Conservation (phyloP, 2,329 filamentous ascomycete species). For the Drechslerella dactyloides region DNA sequence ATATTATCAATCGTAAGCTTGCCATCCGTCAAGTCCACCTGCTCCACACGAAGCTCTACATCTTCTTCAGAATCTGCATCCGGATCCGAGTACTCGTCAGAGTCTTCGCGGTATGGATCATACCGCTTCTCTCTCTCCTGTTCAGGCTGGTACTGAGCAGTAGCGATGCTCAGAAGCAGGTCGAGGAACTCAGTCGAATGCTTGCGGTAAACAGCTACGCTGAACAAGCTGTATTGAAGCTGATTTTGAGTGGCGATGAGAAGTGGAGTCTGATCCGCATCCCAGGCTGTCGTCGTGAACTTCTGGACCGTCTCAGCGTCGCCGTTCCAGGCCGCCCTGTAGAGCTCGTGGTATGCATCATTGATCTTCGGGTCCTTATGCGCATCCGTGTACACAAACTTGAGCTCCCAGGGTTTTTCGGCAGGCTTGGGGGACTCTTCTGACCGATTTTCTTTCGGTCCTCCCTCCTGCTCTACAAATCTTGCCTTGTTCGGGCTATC, state of each 20-base stretch:
- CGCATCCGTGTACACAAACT: slow-evolving; percentile 48
- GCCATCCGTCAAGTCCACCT: slow-evolving; percentile 33
- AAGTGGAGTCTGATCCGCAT: slow-evolving; percentile 70
- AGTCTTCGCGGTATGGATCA: slow-evolving; percentile 52
- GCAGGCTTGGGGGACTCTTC: slow-evolving; percentile 3
- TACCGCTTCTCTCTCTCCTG: slow-evolving; percentile 63
- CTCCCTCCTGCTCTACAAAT: slow-evolving; percentile 51
- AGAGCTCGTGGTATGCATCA: slow-evolving; percentile 55
- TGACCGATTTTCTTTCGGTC: slow-evolving; percentile 52
- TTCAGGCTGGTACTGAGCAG: slow-evolving; percentile 70
- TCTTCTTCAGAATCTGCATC: slow-evolving; percentile 55
- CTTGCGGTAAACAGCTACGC: slow-evolving; percentile 70
- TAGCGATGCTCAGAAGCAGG: slow-evolving; percentile 72
- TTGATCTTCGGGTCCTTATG: slow-evolving; percentile 42
- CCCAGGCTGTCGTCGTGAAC: slow-evolving; percentile 56
- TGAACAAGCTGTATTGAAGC: slow-evolving; percentile 64
- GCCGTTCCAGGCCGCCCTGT: slow-evolving; percentile 76
- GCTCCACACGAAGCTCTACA: slow-evolving; percentile 46
- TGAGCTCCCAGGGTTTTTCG: slow-evolving; percentile 27
- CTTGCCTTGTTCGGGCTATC: slow-evolving; percentile 49
- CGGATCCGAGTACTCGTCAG: slow-evolving; percentile 58
- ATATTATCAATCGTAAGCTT: slow-evolving; percentile 36
- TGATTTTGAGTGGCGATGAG: slow-evolving; percentile 63
- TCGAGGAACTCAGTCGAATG: slow-evolving; percentile 63
- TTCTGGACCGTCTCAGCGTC: slow-evolving; percentile 59